Evolutionary conservation across 225 moss, liverwort and hornwort genomes (phyloP).

Genomic region (Straminergon stramineum): DNA sequence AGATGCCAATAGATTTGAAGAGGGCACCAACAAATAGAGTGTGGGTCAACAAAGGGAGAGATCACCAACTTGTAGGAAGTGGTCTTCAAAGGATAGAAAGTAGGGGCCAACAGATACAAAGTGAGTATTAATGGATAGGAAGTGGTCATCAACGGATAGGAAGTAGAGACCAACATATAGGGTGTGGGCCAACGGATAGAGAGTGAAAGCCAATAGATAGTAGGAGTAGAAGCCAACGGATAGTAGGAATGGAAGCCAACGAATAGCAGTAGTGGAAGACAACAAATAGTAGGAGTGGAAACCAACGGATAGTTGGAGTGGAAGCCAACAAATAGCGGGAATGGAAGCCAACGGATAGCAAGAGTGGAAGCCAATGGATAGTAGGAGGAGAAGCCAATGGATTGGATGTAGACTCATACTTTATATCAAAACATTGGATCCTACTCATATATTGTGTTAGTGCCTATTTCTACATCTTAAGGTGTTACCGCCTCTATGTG

Average conservation of each 20-base stretch:
- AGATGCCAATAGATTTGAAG: not conserved
- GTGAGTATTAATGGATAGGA: not conserved
- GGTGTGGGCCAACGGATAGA: not conserved
- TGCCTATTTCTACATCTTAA: not conserved
- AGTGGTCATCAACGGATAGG: not conserved
- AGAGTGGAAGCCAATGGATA: not conserved
- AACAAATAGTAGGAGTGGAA: no score
- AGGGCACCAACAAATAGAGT: not conserved
- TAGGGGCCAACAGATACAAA: not conserved
- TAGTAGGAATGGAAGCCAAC: not conserved
- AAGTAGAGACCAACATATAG: not conserved
- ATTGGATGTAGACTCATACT: not conserved
- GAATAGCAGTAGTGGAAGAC: no score
- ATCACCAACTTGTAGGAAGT: not conserved
- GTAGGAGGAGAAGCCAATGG: no score
- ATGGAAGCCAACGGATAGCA: no score
- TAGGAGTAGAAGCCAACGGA: accelerated
- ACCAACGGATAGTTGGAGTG: not conserved
- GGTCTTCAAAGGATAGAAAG: not conserved
- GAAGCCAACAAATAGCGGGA: no score
- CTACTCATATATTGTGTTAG: not conserved
- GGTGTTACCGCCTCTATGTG: accelerated
- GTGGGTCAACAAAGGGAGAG: not conserved
- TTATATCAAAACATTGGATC: accelerated
- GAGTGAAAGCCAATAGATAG: accelerated